Conservation (phyloP, 2,329 filamentous ascomycete species). For the Colletotrichum paranaense region DNA sequence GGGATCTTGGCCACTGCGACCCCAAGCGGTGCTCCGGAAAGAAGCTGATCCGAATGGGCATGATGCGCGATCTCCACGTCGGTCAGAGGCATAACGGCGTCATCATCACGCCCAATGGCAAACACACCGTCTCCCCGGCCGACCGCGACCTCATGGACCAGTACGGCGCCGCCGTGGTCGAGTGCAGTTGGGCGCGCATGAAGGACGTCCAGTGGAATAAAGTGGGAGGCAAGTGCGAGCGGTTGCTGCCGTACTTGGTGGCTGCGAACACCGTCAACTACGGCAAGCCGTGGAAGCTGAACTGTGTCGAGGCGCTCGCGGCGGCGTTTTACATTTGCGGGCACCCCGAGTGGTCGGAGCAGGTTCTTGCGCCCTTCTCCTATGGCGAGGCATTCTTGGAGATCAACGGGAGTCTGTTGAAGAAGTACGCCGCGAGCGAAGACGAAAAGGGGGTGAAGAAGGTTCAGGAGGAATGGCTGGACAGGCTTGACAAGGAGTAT, state of each 20-base stretch:
- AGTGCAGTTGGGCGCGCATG: conserved; percentile 96
- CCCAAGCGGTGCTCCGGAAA: conserved; percentile 97
- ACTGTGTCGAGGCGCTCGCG: conserved; percentile 94
- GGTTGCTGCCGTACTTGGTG: conserved; percentile 92
- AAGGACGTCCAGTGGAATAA: conserved; percentile 90
- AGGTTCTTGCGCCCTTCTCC: conserved; percentile 84
- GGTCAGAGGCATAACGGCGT: conserved; percentile 93
- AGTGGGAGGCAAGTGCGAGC: conserved; percentile 93
- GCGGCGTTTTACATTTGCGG: conserved; percentile 95
- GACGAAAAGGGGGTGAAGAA: conserved; percentile 86
- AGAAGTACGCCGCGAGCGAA: conserved; percentile 84
- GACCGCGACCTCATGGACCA: conserved; percentile 86
- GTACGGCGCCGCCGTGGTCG: conserved; percentile 93
- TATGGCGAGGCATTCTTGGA: conserved; percentile 91
- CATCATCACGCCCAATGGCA: conserved; percentile 95
- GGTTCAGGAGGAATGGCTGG: conserved; percentile 88
- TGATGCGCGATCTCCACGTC: conserved; percentile 93
- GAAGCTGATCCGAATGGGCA: conserved; percentile 87
- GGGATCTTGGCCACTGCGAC: conserved; percentile 98
- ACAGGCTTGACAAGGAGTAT: conserved; percentile 90
- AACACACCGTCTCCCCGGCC: conserved; percentile 83
- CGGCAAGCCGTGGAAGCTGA: conserved; percentile 92
- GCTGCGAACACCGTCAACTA: conserved; percentile 98
- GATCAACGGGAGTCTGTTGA: conserved; percentile 87
- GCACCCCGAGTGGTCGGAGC: conserved; percentile 88